Evolutionary conservation across 352 stramenopile species (phyloP), one percentile per base, ranked within the genome.

Genomic region (Globisporangium acanthophoron): DNA sequence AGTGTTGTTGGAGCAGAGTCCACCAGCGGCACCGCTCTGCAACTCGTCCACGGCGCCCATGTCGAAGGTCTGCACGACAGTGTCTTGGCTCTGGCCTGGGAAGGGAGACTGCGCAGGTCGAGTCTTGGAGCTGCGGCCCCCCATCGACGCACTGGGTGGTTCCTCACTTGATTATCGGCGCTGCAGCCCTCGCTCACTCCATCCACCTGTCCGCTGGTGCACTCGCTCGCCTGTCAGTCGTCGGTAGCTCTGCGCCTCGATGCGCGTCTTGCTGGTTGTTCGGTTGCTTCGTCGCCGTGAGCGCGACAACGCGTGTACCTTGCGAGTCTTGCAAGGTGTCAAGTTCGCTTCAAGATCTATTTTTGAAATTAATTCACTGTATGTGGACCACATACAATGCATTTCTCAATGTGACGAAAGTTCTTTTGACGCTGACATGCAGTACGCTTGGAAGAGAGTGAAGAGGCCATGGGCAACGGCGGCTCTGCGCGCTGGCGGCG

Each of bases 61-160:
- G 41, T 59, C 54, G 56, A 64, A 73, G 13, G 40, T 62, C 35
- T 76, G 62, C 40, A 82, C 62, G 45, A 65, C 33, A 2, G 69
- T 76, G 52, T 69, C 60, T 6, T 50, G 31, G 47, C 64, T 61
- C n/a, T 56, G 29, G 47, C 48, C 49, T 37, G 54, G 44, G 8
- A 16, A 33, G 16, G 16, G 31, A 8, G 55, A 29, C 31, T 37
- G 35, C 16, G 24, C 43, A 45, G 69, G 73, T 58, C 66, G 68
- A 45, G 69, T 76, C 70, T 89, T 90, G 67, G 75, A 90, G 70
- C 62, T 74, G 60, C 56, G 71, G 12, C 59, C 71, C 46, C 79
- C 77, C 79, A 89, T 87, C 43, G 20, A 48, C 58, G 46, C 31
- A 37, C 12, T 41, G 20, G 40, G 27, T 40, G 35, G 4, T 48